Evolutionary conservation across 768 basidiomycete genomes (phyloP).

Genomic region (Amanita muscaria): DNA sequence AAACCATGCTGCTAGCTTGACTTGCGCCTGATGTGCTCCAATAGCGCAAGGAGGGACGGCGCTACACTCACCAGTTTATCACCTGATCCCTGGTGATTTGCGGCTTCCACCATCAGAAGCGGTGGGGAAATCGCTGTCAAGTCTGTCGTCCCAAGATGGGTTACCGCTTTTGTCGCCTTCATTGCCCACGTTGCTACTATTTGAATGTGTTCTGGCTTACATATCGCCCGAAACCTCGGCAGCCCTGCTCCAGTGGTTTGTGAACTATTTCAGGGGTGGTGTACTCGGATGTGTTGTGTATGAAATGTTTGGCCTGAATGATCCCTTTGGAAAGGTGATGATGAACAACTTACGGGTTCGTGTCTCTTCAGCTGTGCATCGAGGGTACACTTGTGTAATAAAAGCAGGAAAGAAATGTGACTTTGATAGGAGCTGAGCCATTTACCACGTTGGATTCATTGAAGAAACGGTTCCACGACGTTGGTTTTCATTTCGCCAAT

Average conservation of each 20-base stretch:
- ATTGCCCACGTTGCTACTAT: constrained; percentile 76
- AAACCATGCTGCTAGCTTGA: background rate
- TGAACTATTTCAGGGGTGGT: constrained; percentile 34
- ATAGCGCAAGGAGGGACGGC: constrained; percentile 56
- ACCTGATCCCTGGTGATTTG: constrained; percentile 73
- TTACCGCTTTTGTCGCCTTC: constrained; percentile 38
- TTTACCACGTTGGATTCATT: constrained; percentile 52
- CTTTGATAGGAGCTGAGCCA: constrained; percentile 63
- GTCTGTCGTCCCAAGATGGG: constrained; percentile 18
- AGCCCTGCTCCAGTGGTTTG: constrained; percentile 66
- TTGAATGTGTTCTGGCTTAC: constrained; percentile 92
- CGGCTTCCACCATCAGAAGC: constrained; percentile 44
- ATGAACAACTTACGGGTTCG: constrained; percentile 72
- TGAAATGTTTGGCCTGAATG: constrained; percentile 88
- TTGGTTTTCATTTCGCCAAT: constrained; percentile 44
- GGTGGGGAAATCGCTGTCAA: constrained; percentile 31
- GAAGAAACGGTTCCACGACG: constrained; percentile 45
- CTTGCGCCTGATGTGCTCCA: background rate
- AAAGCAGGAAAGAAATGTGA: constrained; percentile 41
- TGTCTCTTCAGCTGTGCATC: background rate
- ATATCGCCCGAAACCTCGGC: constrained; percentile 55
- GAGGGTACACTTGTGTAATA: background rate
- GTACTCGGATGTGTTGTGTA: constrained; percentile 63
- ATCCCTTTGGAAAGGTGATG: constrained; percentile 92
- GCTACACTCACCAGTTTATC: constrained; percentile 48